These are phyloP conservation scores for Saccharomyces hybrid DNA, from an alignment of 1,139 yeast genomes.

Conservation along the genomic window DNA sequence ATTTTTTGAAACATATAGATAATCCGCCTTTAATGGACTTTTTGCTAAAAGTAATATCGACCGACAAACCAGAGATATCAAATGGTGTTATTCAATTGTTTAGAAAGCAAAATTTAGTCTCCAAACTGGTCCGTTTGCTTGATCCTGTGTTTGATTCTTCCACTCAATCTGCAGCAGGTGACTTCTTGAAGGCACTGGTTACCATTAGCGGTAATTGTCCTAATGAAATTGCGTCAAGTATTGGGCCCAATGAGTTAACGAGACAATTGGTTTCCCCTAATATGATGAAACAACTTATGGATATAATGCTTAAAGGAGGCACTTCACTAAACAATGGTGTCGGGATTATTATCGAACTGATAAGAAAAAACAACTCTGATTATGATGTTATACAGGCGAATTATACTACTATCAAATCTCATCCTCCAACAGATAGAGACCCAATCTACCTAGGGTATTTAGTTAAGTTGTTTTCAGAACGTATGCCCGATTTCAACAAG, in stretches of 20 bases:
- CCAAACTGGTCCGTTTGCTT: conserved; percentile 45
- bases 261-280: conserved; percentile 49
- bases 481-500: conserved; percentile 61
- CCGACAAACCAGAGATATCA: conserved; percentile 58
- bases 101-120: conserved; percentile 44
- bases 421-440: conserved; percentile 92
- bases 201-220: conserved; percentile 90
- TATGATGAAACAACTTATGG: conserved; percentile 56
- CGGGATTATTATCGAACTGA: conserved; percentile 89
- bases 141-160: conserved; percentile 47
- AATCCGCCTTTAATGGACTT: conserved; percentile 73
- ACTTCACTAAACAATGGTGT: conserved; percentile 92
- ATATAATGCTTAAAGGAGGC: conserved; percentile 87
- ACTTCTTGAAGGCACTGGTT: conserved; percentile 85
- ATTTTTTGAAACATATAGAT: conserved; percentile 47
- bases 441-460: conserved; percentile 89
- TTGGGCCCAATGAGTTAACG: no score
- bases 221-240: not conserved
- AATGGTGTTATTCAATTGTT: conserved; percentile 53
- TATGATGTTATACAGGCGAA: conserved; percentile 87
- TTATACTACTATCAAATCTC: conserved; percentile 79
- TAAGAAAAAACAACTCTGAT: conserved; percentile 91
- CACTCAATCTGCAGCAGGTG: conserved; percentile 90
- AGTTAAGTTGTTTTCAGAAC: conserved; percentile 69
- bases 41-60: conserved; percentile 51